These are phyloP conservation scores for Royoungia palumana DNA, from an alignment of 768 basidiomycete genomes.

Conservation along the genomic window DNA sequence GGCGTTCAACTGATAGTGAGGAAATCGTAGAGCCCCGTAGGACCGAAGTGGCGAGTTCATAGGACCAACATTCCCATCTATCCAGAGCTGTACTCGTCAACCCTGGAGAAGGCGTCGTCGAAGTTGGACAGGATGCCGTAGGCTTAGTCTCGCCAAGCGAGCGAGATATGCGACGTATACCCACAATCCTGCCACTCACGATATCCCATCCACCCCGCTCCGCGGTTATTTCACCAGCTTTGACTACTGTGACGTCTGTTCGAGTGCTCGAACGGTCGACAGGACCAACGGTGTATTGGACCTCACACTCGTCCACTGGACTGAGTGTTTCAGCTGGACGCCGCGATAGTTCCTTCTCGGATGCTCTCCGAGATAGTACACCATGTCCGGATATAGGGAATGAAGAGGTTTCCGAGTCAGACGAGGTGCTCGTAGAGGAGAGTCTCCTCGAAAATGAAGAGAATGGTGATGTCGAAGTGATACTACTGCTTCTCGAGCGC, in stretches of 20 bases:
- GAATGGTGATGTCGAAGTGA: constrained; percentile 44
- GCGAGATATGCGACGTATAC: constrained; percentile 66
- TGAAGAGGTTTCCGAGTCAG: constrained; percentile 41
- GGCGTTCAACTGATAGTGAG: constrained; percentile 36
- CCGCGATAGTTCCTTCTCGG: constrained; percentile 60
- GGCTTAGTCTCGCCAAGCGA: constrained; percentile 31
- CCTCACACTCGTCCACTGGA: constrained; percentile 32
- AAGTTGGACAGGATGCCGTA: constrained; percentile 7
- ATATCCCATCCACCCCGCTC: constrained; percentile 83
- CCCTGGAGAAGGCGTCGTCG: constrained; percentile 32
- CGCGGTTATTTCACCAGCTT: constrained; percentile 53
- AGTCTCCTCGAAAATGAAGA: constrained; percentile 47
- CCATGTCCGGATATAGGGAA: constrained; percentile 85
- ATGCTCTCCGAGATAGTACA: constrained; percentile 66
- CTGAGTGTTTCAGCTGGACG: constrained; percentile 47
- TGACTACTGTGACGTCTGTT: constrained; percentile 52
- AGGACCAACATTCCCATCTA: constrained; percentile 82
- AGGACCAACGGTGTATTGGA: constrained; percentile 29
- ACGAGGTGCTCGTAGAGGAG: constrained; percentile 39
- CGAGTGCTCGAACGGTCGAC: constrained; percentile 35
- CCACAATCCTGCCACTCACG: constrained; percentile 52
- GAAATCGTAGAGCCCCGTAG: constrained; percentile 53
- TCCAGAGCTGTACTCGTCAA: constrained; percentile 65
- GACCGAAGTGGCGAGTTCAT: constrained; percentile 52
- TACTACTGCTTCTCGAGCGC: constrained; percentile 64